Evolutionary conservation across 208 protist genomes (phyloP).

Genomic region (Leishmania lainsoni): DNA sequence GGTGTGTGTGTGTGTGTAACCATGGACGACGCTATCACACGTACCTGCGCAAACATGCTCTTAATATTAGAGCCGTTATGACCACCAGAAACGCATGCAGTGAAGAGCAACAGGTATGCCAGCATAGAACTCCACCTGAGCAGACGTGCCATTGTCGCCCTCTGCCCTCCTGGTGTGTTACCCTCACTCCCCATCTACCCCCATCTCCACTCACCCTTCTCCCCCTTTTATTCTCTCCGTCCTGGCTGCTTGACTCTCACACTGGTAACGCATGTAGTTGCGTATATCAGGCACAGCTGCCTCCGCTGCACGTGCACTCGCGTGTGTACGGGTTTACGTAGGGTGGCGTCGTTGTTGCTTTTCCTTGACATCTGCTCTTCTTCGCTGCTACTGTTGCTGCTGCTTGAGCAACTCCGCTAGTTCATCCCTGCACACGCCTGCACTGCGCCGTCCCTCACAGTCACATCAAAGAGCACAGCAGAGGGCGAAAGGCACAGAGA

Average conservation of each 20-base stretch:
- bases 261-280: background rate
- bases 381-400: background rate
- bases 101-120: background rate
- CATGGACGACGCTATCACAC: background rate
- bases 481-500: background rate
- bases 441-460: background rate
- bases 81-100: background rate
- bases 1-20: background rate
- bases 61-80: background rate
- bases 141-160: background rate
- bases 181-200: background rate
- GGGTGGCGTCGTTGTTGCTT: background rate
- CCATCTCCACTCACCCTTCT: background rate
- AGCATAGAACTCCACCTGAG: background rate
- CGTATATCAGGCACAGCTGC: background rate
- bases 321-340: slow-evolving; percentile 1
- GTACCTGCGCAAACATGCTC: background rate
- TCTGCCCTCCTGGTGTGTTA: background rate
- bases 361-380: background rate
- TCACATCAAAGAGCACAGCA: background rate
- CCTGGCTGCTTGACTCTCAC: background rate
- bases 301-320: background rate
- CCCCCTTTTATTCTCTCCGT: background rate
- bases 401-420: background rate
- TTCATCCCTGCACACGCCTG: background rate